Percentiles rank a stretch among this genome's conserved stretches.
phyloP scores from a whole-genome alignment of 345 rosid species.

The Gossypium thurberi region DNA sequence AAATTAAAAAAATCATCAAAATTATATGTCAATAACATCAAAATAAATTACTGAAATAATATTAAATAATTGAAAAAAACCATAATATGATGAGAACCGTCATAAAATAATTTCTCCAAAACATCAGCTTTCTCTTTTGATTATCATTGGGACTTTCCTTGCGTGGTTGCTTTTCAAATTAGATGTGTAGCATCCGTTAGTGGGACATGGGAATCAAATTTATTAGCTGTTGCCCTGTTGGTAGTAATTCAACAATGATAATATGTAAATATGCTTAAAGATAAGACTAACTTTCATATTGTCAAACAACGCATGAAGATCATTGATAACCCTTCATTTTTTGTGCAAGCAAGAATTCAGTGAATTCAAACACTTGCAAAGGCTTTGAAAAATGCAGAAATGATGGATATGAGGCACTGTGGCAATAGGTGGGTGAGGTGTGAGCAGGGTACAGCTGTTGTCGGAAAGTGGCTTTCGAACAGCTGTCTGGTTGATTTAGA shows the following conservation, averaged over 20 bases:
- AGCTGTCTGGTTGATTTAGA: neutral
- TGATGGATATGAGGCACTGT: neutral
- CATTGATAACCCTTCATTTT: neutral
- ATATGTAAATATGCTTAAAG: neutral
- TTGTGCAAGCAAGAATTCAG: neutral
- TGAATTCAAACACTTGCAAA: neutral
- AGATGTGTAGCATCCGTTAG: neutral
- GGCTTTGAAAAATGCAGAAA: neutral
- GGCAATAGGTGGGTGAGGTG: neutral
- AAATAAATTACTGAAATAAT: no score
- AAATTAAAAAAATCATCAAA: no score
- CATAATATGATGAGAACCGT: no score
- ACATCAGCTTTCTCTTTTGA: no score
- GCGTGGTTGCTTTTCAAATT: neutral
- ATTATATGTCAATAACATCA: no score
- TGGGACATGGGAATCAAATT: neutral
- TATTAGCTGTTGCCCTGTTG: neutral
- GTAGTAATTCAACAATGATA: neutral
- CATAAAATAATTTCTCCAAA: no score
- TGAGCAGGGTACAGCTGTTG: constrained; percentile 5
- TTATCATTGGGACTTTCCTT: neutral
- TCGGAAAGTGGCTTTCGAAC: neutral
- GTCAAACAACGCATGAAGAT: neutral
- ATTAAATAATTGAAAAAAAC: no score
- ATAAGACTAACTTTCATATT: neutral